These are phyloP conservation scores for Ceratocystis cubensis DNA, from an alignment of 2,329 filamentous ascomycete species.

Conservation along the genomic window DNA sequence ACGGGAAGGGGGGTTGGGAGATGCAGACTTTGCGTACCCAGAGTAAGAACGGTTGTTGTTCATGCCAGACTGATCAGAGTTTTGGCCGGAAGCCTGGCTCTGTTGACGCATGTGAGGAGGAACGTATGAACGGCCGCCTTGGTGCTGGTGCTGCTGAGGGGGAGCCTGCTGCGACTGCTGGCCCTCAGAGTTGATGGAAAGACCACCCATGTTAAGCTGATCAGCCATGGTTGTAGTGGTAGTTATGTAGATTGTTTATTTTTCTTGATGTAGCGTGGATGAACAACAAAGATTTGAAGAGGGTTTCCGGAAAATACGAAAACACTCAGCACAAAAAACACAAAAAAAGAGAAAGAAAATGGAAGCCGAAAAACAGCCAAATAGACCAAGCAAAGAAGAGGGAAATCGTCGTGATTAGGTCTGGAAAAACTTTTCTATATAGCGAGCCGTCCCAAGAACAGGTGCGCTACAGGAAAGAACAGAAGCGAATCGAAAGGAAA, in stretches of 20 bases:
- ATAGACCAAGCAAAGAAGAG: neutral
- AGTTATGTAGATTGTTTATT: neutral
- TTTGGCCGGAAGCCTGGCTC: slow-evolving; percentile 21
- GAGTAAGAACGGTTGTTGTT: slow-evolving; percentile 55
- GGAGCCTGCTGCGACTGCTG: slow-evolving; percentile 26
- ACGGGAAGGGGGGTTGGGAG: too few relatives aligned
- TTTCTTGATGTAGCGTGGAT: slow-evolving; percentile 5
- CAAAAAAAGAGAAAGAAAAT: slow-evolving; percentile 3
- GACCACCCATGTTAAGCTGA: slow-evolving; percentile 68
- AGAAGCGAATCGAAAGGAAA: slow-evolving; percentile 28
- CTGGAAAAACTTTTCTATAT: slow-evolving; percentile 8
- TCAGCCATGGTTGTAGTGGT: slow-evolving; percentile 52
- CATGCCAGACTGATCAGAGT: slow-evolving; percentile 35
- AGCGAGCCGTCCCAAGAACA: slow-evolving; percentile 16
- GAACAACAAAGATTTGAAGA: neutral
- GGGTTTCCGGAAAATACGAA: neutral
- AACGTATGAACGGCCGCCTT: slow-evolving; percentile 55
- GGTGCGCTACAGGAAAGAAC: slow-evolving; percentile 16
- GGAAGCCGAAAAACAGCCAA: neutral
- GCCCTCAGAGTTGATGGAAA: slow-evolving; percentile 36
- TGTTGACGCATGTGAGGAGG: slow-evolving; percentile 68
- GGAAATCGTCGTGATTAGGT: slow-evolving; percentile 1
- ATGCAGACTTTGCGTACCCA: slow-evolving; percentile 35
- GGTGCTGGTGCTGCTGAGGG: slow-evolving; percentile 12
- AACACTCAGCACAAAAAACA: slow-evolving; percentile 2